Evolutionary conservation across 2,329 filamentous ascomycete species (phyloP).

Genomic region (Trichoderma brevicompactum): DNA sequence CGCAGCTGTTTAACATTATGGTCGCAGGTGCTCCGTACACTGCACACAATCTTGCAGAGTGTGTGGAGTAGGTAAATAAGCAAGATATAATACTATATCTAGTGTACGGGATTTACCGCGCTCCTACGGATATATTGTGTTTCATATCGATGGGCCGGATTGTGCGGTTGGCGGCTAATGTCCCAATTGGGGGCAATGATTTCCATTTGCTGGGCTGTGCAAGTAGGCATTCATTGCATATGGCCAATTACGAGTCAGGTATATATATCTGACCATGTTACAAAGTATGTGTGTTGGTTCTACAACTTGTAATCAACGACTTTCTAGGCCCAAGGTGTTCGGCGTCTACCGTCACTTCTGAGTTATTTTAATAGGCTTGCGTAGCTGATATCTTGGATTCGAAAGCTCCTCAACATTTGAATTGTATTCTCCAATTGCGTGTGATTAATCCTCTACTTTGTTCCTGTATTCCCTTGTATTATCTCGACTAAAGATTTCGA

Average conservation of each 20-base stretch:
- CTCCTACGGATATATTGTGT: neutral
- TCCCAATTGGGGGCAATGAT: neutral
- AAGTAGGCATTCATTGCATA: neutral
- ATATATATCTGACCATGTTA: neutral
- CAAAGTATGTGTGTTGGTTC: conserved; percentile 4
- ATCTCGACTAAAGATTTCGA: neutral
- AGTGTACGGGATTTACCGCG: neutral
- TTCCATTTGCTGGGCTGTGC: neutral
- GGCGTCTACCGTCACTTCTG: neutral
- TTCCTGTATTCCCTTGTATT: neutral
- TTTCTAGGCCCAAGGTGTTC: neutral
- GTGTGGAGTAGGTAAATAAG: no score
- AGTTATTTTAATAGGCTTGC: neutral
- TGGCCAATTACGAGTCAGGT: neutral
- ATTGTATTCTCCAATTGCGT: neutral
- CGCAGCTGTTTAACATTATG: no score
- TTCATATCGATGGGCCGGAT: neutral
- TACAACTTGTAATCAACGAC: neutral
- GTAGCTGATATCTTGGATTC: neutral
- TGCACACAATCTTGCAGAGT: no score
- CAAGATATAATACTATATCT: no score
- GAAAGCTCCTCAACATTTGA: no score
- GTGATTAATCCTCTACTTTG: neutral
- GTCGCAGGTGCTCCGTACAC: neutral
- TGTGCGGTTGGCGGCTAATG: neutral